phyloP scores from a whole-genome alignment of 768 basidiomycete genomes.

The Amanita polypyramis region DNA sequence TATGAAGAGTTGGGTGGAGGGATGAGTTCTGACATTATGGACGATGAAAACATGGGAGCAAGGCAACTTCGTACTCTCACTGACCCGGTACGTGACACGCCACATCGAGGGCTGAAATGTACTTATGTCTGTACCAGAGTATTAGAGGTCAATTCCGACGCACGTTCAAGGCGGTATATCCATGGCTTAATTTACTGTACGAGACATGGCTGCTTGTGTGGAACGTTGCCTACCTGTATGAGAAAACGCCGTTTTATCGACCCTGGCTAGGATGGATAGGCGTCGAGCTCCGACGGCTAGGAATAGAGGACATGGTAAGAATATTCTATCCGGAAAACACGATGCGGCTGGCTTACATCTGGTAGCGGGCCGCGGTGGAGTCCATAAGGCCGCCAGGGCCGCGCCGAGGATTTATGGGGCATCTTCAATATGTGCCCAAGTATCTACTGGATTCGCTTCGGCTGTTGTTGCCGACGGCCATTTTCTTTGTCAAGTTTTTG shows the following conservation, averaged over 20 bases:
- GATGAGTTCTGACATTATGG: slow-evolving; percentile 48
- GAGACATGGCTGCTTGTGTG: slow-evolving; percentile 78
- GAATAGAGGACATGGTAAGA: slow-evolving; percentile 70
- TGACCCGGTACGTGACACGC: slow-evolving; percentile 35
- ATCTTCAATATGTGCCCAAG: slow-evolving; percentile 44
- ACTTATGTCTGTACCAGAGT: slow-evolving; percentile 24
- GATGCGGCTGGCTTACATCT: slow-evolving; percentile 1
- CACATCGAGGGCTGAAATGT: not conserved
- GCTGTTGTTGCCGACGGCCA: slow-evolving; percentile 73
- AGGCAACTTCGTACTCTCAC: slow-evolving; percentile 35
- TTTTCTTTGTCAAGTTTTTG: slow-evolving; percentile 93
- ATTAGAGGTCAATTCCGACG: slow-evolving; percentile 43
- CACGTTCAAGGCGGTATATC: slow-evolving; percentile 67
- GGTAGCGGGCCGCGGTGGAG: slow-evolving; percentile 23
- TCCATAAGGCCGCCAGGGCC: slow-evolving; percentile 13
- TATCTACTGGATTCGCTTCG: slow-evolving; percentile 69
- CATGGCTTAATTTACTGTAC: slow-evolving; percentile 66
- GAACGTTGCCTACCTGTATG: slow-evolving; percentile 88
- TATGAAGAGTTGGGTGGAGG: slow-evolving; percentile 88
- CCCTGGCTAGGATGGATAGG: slow-evolving; percentile 89
- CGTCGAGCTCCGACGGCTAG: slow-evolving; percentile 70
- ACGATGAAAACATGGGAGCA: slow-evolving; percentile 37
- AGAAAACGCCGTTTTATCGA: slow-evolving; percentile 74
- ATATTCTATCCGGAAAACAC: not conserved
- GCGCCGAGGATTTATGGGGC: slow-evolving; percentile 27